Evolutionary conservation across 306 rosid species (phyloP), one percentile per base, ranked within the genome.

Genomic region (Prinsepia uniflora): DNA sequence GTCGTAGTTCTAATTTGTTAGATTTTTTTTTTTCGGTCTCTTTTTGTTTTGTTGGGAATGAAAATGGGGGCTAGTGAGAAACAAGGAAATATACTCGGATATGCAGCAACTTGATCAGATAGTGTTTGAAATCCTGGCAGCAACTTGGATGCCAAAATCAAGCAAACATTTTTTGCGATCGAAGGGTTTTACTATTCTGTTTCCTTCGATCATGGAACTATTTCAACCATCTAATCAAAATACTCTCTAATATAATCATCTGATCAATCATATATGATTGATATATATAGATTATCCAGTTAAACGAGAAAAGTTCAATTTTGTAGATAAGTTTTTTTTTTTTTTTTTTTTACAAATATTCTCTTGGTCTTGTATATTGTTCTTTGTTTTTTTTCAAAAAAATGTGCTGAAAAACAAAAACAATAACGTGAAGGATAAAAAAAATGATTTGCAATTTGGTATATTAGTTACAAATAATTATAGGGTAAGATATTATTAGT

Each of bases 221-320:
- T 84, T 76, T 82, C 84, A 72, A 78, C 77, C 97, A 91, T 78
- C 79, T 89, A 17, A 83, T 85, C 45, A 82, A 85, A 85, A 92
- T 91, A 54, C 91, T 94, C 46, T 91, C 89, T 73, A 85, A 94
- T 78, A 80, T 82, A 86, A 88, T 86, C n/a, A 66, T 76, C 36
- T 90, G 70, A 84, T 30, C 4, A 3, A 30, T 30, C 36, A 0
- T 30, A 66, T 76, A 36, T 90, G 70, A 84, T 43, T 2, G 39
- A 40, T 75, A 45, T 67, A 7, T 44, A 41, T 44, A 34, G 4
- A 41, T 30, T 30, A 30, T 0, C 4, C 2, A 30, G 36, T 30
- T 30, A 3, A 30, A 2, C 36, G 34, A 34, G 20, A 46, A 59
- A 59, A 6, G 0, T 11, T 30, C 12, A 18, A 11, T 13, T 1